Evolutionary conservation across 805 yeast genomes (phyloP), one percentile per base, ranked within the genome.

Genomic region (Candida pseudoglaebosa): DNA sequence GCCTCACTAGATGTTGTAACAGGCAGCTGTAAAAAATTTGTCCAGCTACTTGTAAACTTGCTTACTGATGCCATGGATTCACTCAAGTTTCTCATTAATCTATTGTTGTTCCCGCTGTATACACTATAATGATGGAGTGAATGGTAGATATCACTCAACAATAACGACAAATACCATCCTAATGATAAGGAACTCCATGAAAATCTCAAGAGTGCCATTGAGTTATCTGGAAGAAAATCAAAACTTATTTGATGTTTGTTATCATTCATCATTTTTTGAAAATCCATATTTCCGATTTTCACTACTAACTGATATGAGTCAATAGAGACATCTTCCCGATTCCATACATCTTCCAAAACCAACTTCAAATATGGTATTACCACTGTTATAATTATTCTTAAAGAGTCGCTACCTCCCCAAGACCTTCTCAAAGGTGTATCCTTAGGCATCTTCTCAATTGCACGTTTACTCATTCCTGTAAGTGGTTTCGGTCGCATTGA

Each of bases 151-250:
- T 66, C 61, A 2, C 80, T 77, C 80, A 85, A 83, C 18, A 85
- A 50, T 7, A 83, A 62, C 4, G 84, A 72, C 28, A 73, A 69
- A 57, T 85, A 85, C 95, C 95, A 86, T 0, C 89, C 90, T 17
- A 84, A 61, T 0, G 86, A 78, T 17, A 70, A 52, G 38, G 62
- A 63, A 28, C 76, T 72, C 95, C 95, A 86, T 4, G 62, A 55
- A 47, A 85, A 82, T 42, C 55, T 65, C 44, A 82, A 61, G 3
- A 72, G 49, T 21, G 59, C 59, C 4, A 77, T 68, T 2, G 65
- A 62, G 0, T 71, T 59, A 13, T 57, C 59, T 0, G 75, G 71
- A 22, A 70, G 50, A 43, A 65, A 75, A 43, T 77, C 78, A 40
- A 46, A 51, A 39, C 51, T 62, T 26, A 70, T 55, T 53, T 71